Evolutionary conservation across 1,139 yeast species (phyloP).

Genomic region (Suhomyces yuchorum): DNA sequence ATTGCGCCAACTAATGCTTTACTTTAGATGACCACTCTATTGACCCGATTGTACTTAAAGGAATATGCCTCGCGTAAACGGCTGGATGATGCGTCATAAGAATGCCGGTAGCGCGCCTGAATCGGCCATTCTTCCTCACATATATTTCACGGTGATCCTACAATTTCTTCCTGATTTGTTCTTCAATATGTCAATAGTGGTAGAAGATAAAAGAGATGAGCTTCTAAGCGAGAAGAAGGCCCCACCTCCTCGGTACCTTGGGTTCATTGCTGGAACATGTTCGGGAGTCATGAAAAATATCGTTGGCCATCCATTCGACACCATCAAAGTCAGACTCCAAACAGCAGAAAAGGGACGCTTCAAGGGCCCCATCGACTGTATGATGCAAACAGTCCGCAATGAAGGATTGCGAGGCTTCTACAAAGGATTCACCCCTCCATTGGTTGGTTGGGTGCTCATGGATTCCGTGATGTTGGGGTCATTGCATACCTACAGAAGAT

Average conservation of each 20-base stretch:
- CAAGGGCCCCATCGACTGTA: conserved; percentile 82
- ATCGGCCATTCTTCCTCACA: conserved; percentile 2
- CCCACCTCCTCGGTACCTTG: conserved; percentile 61
- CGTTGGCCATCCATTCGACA: conserved; percentile 94
- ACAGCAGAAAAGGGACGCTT: conserved; percentile 73
- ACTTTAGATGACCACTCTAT: no score
- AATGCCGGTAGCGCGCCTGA: conserved; percentile 8
- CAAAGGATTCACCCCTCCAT: conserved; percentile 89
- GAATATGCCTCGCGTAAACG: not conserved
- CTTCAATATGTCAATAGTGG: conserved; percentile 15
- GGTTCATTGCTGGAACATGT: conserved; percentile 85
- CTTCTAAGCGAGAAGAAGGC: conserved; percentile 5
- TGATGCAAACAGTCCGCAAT: conserved; percentile 63
- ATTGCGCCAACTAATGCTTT: no score
- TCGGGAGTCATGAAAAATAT: conserved; percentile 85
- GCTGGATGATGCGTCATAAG: not conserved
- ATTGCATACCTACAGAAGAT: conserved; percentile 70
- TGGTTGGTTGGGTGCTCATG: conserved; percentile 93
- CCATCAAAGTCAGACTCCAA: conserved; percentile 84
- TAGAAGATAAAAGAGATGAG: conserved; percentile 15
- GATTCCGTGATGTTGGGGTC: conserved; percentile 89
- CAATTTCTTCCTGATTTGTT: not conserved
- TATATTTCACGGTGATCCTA: not conserved
- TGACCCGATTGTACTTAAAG: no score
- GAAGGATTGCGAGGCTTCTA: conserved; percentile 82